phyloP scores from a whole-genome alignment of 331 rosid species.

The Rosa hybrid region DNA sequence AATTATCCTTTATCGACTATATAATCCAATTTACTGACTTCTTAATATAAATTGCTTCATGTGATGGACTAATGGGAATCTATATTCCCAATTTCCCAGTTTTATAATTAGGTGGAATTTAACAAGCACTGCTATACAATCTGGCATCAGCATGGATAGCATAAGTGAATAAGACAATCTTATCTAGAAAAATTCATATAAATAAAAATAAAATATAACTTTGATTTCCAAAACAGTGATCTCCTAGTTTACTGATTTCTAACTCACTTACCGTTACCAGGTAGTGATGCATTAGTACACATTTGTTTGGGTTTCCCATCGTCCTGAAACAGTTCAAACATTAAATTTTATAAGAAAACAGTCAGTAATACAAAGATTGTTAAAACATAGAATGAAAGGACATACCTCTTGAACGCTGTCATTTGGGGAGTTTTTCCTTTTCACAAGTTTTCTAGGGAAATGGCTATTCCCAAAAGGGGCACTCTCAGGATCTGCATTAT shows the following conservation, averaged over 20 bases:
- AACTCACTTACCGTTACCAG: constrained; percentile 51
- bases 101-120: not conserved
- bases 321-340: constrained; percentile 54
- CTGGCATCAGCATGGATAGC: not conserved
- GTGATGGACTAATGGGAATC: not conserved
- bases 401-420: constrained; percentile 51
- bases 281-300: constrained; percentile 32
- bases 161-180: not conserved
- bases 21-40: not conserved
- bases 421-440: constrained; percentile 61
- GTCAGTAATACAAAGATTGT: constrained; percentile 10
- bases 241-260: constrained; percentile 11
- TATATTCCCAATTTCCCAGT: not conserved
- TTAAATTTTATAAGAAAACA: constrained; percentile 13
- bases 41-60: not conserved
- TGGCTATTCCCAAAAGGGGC: constrained; percentile 31
- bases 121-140: not conserved
- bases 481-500: constrained; percentile 35
- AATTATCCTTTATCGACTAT: not conserved
- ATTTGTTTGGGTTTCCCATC: constrained; percentile 44
- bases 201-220: not conserved
- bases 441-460: constrained; percentile 37
- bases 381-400: constrained; percentile 20
- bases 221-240: not conserved
- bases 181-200: not conserved